Evolutionary conservation across 202 grass and related monocot species (phyloP).

Genomic region (Setaria viridis): DNA sequence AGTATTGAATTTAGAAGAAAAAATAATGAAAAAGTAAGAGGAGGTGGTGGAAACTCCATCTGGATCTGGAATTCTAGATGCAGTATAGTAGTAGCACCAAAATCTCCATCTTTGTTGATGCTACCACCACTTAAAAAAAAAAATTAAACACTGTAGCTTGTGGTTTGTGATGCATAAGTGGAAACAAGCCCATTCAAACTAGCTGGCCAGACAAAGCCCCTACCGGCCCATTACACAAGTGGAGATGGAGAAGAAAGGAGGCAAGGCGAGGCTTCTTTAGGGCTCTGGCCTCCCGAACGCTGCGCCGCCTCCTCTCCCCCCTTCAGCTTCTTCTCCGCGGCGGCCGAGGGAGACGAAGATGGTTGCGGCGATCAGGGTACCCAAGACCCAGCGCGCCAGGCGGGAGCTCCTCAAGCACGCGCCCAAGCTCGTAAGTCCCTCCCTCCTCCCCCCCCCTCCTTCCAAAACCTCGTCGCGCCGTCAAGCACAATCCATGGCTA

Average conservation of each 20-base stretch:
- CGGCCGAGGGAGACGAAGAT: conserved; percentile 33
- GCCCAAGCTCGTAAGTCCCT: conserved; percentile 70
- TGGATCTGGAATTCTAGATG: too few relatives aligned
- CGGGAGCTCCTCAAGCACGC: conserved; percentile 70
- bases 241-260: background rate
- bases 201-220: background rate
- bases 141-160: too few relatives aligned
- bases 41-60: too few relatives aligned
- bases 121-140: too few relatives aligned
- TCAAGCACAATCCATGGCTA: background rate
- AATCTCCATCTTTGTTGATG: too few relatives aligned
- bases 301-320: background rate
- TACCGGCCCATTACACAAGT: background rate
- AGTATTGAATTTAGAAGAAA: too few relatives aligned
- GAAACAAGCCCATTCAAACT: background rate
- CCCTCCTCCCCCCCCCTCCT: background rate
- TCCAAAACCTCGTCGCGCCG: background rate
- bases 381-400: conserved; percentile 63
- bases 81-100: too few relatives aligned
- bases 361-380: conserved; percentile 65
- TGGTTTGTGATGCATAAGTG: too few relatives aligned
- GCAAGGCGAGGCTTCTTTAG: background rate
- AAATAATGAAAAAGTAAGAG: too few relatives aligned
- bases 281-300: background rate
- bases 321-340: background rate